These are phyloP conservation scores for Fraxinus sp. DNA, from an alignment of 305 asterid genomes.

Conservation along the genomic window DNA sequence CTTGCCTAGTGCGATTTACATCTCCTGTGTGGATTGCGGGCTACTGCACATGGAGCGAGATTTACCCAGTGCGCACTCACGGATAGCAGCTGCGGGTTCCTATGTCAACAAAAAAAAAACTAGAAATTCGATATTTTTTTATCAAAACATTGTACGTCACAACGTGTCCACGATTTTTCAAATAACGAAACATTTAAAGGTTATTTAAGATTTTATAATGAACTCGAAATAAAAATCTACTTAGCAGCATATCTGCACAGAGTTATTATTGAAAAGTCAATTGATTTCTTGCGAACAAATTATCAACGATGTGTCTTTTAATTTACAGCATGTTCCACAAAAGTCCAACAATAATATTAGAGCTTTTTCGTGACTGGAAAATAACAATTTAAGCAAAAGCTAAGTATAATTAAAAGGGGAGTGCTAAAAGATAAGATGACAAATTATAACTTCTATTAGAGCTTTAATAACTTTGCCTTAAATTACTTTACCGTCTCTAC, in stretches of 20 bases:
- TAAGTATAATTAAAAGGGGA: not conserved
- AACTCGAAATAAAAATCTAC: not conserved
- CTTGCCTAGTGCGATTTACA: too few species aligned
- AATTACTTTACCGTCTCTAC: not conserved
- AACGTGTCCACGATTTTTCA: not conserved
- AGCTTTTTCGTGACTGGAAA: not conserved
- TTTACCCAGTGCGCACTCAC: too few species aligned
- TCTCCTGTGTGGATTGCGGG: too few species aligned
- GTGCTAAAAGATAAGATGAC: not conserved
- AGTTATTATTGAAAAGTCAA: not conserved
- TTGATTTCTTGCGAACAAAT: not conserved
- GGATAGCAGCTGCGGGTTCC: too few species aligned
- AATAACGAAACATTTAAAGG: not conserved
- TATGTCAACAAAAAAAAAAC: not conserved
- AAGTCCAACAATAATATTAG: not conserved
- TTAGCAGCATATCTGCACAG: not conserved
- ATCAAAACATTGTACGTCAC: not conserved
- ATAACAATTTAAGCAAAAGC: not conserved
- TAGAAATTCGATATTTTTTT: not conserved
- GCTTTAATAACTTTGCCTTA: not conserved
- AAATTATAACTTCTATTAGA: not conserved
- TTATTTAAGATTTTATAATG: not conserved
- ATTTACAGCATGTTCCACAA: not conserved
- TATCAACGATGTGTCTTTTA: not conserved
- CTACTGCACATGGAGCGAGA: too few species aligned